Percentiles rank a stretch among this genome's conserved stretches.
Evolutionary conservation across 2,329 filamentous ascomycete species (phyloP).

Genomic region (Aspergillus floridensis): DNA sequence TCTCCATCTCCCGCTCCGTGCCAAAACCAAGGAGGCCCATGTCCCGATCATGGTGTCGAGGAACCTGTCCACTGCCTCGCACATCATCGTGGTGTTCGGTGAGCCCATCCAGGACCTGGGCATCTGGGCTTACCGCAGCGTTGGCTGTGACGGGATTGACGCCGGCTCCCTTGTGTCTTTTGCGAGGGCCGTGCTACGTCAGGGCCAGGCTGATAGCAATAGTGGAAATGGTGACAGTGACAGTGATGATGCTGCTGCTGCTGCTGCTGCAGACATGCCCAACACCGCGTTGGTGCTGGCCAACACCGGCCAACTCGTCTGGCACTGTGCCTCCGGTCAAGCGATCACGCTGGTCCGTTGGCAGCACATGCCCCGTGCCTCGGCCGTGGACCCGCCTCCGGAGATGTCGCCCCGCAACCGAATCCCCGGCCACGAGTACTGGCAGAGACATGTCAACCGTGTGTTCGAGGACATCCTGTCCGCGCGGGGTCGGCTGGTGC

Average conservation of each 20-base stretch:
- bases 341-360: slow-evolving; percentile 61
- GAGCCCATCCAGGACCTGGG: slow-evolving; percentile 71
- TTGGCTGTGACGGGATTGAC: slow-evolving; percentile 64
- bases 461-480: slow-evolving; percentile 64
- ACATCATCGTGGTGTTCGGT: slow-evolving; percentile 72
- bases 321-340: slow-evolving; percentile 64
- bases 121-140: slow-evolving; percentile 67
- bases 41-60: slow-evolving; percentile 66
- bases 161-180: slow-evolving; percentile 69
- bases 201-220: background rate
- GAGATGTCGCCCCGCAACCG: slow-evolving; percentile 57
- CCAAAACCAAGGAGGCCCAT: slow-evolving; percentile 52
- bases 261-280: slow-evolving; percentile 18
- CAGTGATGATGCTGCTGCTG: background rate
- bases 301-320: slow-evolving; percentile 74
- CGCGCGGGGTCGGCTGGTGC: slow-evolving; percentile 41
- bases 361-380: slow-evolving; percentile 59
- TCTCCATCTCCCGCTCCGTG: slow-evolving; percentile 60
- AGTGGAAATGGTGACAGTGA: too few species aligned
- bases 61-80: slow-evolving; percentile 56
- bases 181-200: slow-evolving; percentile 47
- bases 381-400: slow-evolving; percentile 58
- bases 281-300: slow-evolving; percentile 62
- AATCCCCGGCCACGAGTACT: slow-evolving; percentile 58
- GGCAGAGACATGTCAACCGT: slow-evolving; percentile 61